phyloP scores from a whole-genome alignment of 495 filamentous ascomycete species.

The Lindgomyces ingoldianus region DNA sequence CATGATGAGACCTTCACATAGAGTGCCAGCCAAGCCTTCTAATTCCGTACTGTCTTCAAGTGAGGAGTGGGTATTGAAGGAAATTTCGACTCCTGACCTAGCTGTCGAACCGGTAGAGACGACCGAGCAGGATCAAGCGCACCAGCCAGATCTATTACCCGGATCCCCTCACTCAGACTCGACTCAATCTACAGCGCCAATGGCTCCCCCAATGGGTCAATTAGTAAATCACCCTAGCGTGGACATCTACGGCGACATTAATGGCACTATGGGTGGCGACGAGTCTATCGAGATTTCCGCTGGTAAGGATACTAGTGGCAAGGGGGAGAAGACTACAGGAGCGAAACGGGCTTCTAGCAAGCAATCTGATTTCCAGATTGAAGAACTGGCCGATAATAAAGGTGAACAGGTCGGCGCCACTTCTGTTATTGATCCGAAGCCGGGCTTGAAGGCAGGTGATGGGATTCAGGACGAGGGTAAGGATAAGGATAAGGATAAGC shows the following conservation, averaged over 20 bases:
- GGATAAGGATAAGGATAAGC: no score
- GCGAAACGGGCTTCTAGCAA: no score
- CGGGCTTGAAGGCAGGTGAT: neutral
- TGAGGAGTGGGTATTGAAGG: neutral
- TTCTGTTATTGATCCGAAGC: neutral
- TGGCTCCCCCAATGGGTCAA: no score
- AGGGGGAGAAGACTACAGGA: neutral
- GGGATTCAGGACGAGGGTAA: neutral
- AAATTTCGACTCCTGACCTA: neutral
- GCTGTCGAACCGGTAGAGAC: neutral
- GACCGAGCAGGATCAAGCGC: neutral
- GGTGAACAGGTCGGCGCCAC: neutral
- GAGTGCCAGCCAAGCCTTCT: no score
- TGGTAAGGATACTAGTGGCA: neutral
- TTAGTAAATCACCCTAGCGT: no score
- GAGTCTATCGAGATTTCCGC: neutral
- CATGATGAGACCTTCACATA: no score
- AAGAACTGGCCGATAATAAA: neutral
- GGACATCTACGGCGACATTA: no score
- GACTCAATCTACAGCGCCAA: no score
- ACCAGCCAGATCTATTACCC: neutral
- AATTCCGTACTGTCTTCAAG: no score
- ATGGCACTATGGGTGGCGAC: neutral
- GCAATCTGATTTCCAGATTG: no score
- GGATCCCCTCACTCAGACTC: no score